These are phyloP conservation scores for Tolypocladium guangdongense DNA, from an alignment of 2,329 filamentous ascomycete species.

Conservation along the genomic window DNA sequence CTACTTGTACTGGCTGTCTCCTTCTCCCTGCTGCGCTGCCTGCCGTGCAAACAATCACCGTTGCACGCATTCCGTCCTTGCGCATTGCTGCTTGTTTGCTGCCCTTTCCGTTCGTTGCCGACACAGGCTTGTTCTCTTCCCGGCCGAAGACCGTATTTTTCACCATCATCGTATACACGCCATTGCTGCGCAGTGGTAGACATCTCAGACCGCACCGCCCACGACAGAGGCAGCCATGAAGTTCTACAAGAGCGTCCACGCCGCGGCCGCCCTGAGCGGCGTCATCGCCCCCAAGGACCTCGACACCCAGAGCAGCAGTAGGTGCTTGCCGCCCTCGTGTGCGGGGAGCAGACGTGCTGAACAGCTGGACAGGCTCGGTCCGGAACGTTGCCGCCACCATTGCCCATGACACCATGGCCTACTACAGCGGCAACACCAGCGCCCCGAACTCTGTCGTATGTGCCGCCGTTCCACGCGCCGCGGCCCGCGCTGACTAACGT, in stretches of 20 bases:
- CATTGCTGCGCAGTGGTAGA: neutral
- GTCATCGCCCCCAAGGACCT: slow-evolving; percentile 26
- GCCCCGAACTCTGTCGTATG: slow-evolving; percentile 34
- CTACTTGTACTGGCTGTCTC: too few species aligned
- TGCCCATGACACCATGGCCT: slow-evolving; percentile 50
- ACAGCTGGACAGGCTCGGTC: slow-evolving; percentile 41
- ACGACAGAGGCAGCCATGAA: slow-evolving; percentile 9
- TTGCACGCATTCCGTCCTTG: neutral
- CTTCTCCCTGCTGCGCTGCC: too few species aligned
- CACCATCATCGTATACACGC: neutral
- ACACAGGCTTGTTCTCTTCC: neutral
- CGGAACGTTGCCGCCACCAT: slow-evolving; percentile 49
- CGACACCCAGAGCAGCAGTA: slow-evolving; percentile 24
- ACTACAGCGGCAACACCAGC: slow-evolving; percentile 50
- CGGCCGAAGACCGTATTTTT: slow-evolving; percentile 1
- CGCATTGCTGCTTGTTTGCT: neutral
- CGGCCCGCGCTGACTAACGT: neutral
- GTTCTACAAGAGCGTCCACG: slow-evolving; percentile 11
- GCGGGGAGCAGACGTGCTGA: slow-evolving; percentile 7
- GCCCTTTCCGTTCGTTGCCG: neutral
- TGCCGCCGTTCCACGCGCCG: neutral
- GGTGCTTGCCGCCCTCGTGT: slow-evolving; percentile 5
- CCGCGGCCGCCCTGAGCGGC: slow-evolving; percentile 13
- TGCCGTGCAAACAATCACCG: too few species aligned
- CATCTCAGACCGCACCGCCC: neutral